These are phyloP conservation scores for Isatis tinctoria DNA, from an alignment of 345 rosid species.

Conservation along the genomic window DNA sequence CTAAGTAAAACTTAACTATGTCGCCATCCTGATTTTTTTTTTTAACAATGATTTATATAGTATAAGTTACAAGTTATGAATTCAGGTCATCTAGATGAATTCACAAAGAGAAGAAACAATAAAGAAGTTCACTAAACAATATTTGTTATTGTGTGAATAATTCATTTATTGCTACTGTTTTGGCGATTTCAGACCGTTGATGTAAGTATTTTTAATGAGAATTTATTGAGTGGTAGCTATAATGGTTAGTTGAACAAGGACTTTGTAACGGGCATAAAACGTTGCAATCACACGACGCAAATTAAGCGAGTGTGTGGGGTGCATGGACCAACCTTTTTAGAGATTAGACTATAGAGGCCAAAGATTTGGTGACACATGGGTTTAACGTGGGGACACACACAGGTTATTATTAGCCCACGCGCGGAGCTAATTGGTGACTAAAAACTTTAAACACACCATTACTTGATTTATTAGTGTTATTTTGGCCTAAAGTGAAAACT, in stretches of 20 bases:
- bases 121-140: no score
- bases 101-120: no score
- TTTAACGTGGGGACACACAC: neutral
- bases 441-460: neutral
- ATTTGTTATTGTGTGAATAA: neutral
- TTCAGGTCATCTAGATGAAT: no score
- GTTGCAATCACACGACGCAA: neutral
- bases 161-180: neutral
- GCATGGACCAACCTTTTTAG: neutral
- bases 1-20: no score
- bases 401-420: neutral
- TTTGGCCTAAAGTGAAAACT: neutral
- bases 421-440: neutral
- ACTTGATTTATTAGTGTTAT: neutral
- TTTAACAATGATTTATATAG: no score
- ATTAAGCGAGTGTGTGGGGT: neutral
- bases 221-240: slow-evolving; percentile 5
- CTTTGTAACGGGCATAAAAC: slow-evolving; percentile 26
- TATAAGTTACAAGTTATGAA: no score
- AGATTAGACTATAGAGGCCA: neutral
- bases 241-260: slow-evolving; percentile 19
- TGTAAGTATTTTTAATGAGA: neutral
- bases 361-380: neutral
- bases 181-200: neutral
- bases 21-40: no score